Base-by-base conservation (phyloP, 73 alveolate genomes). In the Tetrahymena thermophila region DNA sequence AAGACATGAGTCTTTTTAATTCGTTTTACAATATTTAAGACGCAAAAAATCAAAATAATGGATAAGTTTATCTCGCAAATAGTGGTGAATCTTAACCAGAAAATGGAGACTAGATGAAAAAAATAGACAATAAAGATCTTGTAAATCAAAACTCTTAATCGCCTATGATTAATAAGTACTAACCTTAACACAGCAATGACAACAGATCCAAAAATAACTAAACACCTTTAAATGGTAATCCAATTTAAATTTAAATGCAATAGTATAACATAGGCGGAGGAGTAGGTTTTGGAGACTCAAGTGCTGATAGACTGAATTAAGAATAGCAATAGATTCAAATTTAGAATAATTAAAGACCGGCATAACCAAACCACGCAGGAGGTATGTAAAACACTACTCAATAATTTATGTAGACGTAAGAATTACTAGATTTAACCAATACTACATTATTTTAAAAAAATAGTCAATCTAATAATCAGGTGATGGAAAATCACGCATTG, bases 371-470 rank as follows among this genome's bases (percentile, higher is more conserved):
- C 89, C 15, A 71, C 17, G n/a, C 0, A 3, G 89, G 89, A 71
- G 89, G 89, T 71, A 71, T 71, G 89, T 71, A 71, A 71, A 71
- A 71, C 89, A 71, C 89, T 71, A 71, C 89, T 71, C 89, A 71
- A 71, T 71, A 71, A 71, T 71, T 71, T 71, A 28, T 71, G 89
- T 71, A 71, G 89, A 71, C 35, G 89, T 71, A 71, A 71, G 89
- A 71, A 71, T 71, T 71, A 71, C 89, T 31, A 71, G 89, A 71
- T 71, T 71, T 71, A 71, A 71, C 89, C 89, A 71, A 71, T 71
- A 71, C 89, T 71, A 5, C 89, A 71, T 71, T 28, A 71, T 71
- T 71, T 71, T 71, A 71, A 71, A 71, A 71, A 71, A 71, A 71
- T 71, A 71, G 89, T 71, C 37, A 71, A 15, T 19, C 37, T 25